Base-by-base conservation (phyloP, 2,329 filamentous ascomycete species). In the Daldinia sp. region DNA sequence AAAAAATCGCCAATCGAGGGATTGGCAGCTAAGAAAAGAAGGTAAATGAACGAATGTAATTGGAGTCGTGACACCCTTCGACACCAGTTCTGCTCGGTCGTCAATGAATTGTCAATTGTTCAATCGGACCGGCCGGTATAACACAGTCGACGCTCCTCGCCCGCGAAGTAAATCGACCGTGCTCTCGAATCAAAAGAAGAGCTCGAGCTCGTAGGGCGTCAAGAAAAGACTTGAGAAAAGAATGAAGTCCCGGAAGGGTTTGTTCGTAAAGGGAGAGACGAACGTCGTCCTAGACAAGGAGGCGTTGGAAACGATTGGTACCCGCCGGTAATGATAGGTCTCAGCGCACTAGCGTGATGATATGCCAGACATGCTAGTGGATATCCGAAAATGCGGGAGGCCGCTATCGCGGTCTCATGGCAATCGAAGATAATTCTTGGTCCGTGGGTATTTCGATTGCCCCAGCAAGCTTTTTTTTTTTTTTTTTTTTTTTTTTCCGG, bases 101-200 rank as follows among this genome's bases (percentile, higher is more conserved):
- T 54, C 51, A 56, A 56, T 26, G 13, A 67, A 61, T 67, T 68
- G 69, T 72, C 68, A 69, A 56, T 75, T 63, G 71, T 74, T 42
- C 50, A 77, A 71, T 63, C 79, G 80, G 81, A 71, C 80, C 81
- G 69, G 82, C 81, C 81, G 81, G 81, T 78, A 58, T 68, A 77
- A 77, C 81, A 81, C 81, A 79, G 79, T 84, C 81, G 82, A 80
- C 79, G 53, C 64, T 78, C 71, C 79, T 84, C 83, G 82, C 84
- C 84, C 74, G 84, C 82, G 82, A 85, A 83, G 81, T 75, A 74
- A 74, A 74, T 79, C 81, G 82, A 83, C 80, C 78, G 76, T 79
- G 80, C 77, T 74, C 70, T 74, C 65, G 70, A 73, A 64, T 55
- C 61, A 63, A 57, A 63, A 53, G 13, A 23, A 70, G 65, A 74